phyloP scores from a whole-genome alignment of 129 eudicot species.

The Flaveria bidentis region DNA sequence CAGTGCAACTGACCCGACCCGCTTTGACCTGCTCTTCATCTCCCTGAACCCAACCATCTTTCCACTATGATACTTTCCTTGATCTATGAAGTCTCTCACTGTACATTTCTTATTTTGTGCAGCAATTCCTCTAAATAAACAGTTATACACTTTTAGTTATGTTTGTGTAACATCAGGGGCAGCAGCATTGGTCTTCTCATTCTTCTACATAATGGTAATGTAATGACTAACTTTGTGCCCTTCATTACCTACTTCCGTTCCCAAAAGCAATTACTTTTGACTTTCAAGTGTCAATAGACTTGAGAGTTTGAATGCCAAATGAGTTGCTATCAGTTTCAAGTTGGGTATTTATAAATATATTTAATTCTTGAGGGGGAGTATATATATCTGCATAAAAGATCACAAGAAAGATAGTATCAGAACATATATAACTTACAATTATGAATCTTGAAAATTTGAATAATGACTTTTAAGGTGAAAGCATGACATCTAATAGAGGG shows the following conservation, averaged over 20 bases:
- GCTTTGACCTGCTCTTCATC: not conserved
- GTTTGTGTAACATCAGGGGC: constrained; percentile 86
- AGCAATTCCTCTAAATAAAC: constrained; percentile 90
- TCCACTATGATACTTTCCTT: not conserved
- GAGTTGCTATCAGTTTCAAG: not conserved
- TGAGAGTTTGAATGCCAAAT: not conserved
- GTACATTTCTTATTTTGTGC: constrained; percentile 30
- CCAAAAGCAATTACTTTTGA: constrained; percentile 10
- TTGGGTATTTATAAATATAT: constrained; percentile 11
- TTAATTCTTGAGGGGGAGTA: not conserved
- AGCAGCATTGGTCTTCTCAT: constrained; percentile 71
- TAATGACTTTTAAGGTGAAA: not conserved
- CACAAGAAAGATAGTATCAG: not conserved
- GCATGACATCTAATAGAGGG: not conserved
- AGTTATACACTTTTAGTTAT: constrained; percentile 78
- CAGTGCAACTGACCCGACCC: not conserved
- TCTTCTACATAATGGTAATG: constrained; percentile 62
- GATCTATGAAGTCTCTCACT: constrained; percentile 1
- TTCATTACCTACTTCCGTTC: not conserved
- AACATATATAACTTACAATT: not conserved
- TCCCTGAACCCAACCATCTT: not conserved
- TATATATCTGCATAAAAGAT: not conserved
- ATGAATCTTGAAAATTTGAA: constrained; percentile 4
- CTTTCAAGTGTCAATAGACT: constrained; percentile 10
- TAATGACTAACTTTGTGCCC: constrained; percentile 11